Evolutionary conservation across 2,329 filamentous ascomycete genomes (phyloP).

Genomic region (Botryotinia narcissicola): DNA sequence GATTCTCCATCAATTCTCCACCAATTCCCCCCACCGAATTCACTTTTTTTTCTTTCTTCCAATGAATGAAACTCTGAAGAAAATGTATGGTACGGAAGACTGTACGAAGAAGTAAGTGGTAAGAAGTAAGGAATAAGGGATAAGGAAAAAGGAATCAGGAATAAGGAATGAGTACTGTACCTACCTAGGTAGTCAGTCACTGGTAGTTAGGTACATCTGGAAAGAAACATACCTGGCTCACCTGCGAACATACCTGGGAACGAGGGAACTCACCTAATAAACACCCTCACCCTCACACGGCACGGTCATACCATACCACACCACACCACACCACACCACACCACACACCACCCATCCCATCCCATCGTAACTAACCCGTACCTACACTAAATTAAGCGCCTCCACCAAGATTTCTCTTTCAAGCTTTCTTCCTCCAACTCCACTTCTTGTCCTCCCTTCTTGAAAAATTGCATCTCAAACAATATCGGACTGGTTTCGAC

Average conservation of each 20-base stretch:
- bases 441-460: conserved; percentile 11
- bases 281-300: too few species aligned
- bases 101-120: background rate
- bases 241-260: too few species aligned
- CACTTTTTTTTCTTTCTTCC: background rate
- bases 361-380: background rate
- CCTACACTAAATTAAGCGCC: background rate
- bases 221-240: background rate
- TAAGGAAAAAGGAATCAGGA: too few species aligned
- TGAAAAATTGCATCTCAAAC: conserved; percentile 2
- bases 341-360: background rate
- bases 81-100: background rate
- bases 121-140: too few species aligned
- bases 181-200: too few species aligned
- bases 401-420: conserved; percentile 9
- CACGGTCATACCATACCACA: too few species aligned
- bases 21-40: background rate
- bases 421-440: background rate
- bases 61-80: background rate
- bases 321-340: too few species aligned
- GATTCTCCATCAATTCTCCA: background rate
- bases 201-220: too few species aligned
- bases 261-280: too few species aligned
- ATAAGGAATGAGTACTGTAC: background rate
- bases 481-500: conserved; percentile 19